Conservation (phyloP, 1,284 basidiomycete genomes). For the Pyrrhoderma lamaoense region DNA sequence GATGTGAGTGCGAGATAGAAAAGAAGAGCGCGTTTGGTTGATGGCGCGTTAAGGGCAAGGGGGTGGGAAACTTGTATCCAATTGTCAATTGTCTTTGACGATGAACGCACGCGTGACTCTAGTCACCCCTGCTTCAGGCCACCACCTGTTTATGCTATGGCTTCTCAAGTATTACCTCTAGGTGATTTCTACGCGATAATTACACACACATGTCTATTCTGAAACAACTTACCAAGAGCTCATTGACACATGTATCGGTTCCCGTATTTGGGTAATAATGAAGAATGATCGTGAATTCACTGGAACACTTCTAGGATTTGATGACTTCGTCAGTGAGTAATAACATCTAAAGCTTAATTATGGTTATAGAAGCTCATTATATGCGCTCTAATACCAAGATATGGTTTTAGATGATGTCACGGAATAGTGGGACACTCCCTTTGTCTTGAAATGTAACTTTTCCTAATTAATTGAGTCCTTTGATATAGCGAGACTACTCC, state of each 20-base stretch:
- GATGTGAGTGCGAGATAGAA: conserved; percentile 5
- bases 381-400: conserved; percentile 47
- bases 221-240: conserved; percentile 49
- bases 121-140: conserved; percentile 4
- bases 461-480: conserved; percentile 6
- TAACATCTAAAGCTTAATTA: background rate
- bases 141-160: conserved; percentile 31
- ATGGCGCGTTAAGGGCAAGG: conserved; percentile 9
- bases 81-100: background rate
- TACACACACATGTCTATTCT: background rate
- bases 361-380: background rate
- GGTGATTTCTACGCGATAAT: conserved; percentile 29
- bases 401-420: conserved; percentile 98
- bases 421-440: conserved; percentile 70
- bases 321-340: conserved; percentile 98
- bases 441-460: conserved; percentile 18
- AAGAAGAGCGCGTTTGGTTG: conserved; percentile 8
- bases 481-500: conserved; percentile 71
- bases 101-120: background rate
- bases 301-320: conserved; percentile 94
- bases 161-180: conserved; percentile 49
- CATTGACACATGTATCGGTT: conserved; percentile 93
- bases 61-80: conserved; percentile 2
- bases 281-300: conserved; percentile 94
- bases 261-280: conserved; percentile 94